Percentiles rank a stretch among this genome's conserved stretches.
Conservation (phyloP, 345 rosid genomes). For the Lumnitzera racemosa region DNA sequence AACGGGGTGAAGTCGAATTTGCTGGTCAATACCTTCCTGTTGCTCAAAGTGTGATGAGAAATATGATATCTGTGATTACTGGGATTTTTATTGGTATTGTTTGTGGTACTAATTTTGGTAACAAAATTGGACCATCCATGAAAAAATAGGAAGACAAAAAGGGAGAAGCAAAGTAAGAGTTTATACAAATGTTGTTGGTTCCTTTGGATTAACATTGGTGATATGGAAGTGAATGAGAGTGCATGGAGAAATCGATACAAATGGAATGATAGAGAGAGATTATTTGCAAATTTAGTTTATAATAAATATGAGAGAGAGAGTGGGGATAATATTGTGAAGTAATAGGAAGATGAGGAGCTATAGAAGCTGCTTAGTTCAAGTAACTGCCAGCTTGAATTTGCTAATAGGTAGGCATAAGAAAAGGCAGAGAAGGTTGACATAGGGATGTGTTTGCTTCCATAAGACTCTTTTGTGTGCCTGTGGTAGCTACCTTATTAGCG, state of each 20-base stretch:
- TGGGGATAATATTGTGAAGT: no score
- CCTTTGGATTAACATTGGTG: not conserved
- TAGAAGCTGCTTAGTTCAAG: not conserved
- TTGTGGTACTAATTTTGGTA: not conserved
- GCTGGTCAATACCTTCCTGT: constrained; percentile 26
- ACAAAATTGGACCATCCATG: constrained; percentile 13
- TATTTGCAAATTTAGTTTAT: not conserved
- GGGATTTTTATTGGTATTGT: no score
- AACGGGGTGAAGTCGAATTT: constrained; percentile 60
- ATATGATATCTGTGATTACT: not conserved
- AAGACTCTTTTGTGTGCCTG: constrained; percentile 6
- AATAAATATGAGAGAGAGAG: not conserved
- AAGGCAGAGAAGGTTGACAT: constrained; percentile 13
- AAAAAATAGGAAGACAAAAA: constrained; percentile 21
- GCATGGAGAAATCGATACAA: not conserved
- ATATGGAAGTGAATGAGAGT: no score
- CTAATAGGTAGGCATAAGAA: constrained; percentile 13
- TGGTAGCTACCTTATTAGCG: no score
- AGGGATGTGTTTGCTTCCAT: constrained; percentile 27
- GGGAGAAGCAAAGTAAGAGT: not conserved
- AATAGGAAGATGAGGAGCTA: constrained; percentile 6
- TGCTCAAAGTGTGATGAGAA: constrained; percentile 5
- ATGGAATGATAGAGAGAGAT: not conserved
- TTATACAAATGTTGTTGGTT: not conserved
- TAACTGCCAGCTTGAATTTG: constrained; percentile 18